phyloP scores from a whole-genome alignment of 768 basidiomycete genomes.

The Cyathus striatus region DNA sequence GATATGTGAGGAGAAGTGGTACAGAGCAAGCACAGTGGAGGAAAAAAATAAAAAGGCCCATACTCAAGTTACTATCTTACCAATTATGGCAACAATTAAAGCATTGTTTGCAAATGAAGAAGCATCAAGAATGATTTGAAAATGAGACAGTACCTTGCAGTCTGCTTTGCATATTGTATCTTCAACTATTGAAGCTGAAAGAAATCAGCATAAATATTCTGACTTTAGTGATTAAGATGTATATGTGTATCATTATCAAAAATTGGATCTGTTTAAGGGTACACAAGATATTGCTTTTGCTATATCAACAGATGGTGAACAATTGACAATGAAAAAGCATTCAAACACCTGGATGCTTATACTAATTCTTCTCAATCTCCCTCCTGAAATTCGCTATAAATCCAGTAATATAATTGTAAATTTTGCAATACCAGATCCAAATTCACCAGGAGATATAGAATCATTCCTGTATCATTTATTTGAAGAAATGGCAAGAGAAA shows the following conservation, averaged over 20 bases:
- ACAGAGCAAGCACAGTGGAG: slow-evolving; percentile 3
- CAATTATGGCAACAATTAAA: slow-evolving; percentile 15
- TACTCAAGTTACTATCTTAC: slow-evolving; percentile 15
- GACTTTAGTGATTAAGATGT: slow-evolving; percentile 18
- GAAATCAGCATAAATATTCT: slow-evolving; percentile 9
- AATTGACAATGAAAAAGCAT: slow-evolving; percentile 19
- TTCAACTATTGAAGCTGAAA: too few species aligned
- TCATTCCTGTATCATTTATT: slow-evolving; percentile 15
- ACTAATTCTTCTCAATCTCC: slow-evolving; percentile 11
- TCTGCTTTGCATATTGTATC: slow-evolving; percentile 12
- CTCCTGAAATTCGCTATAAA: slow-evolving; percentile 10
- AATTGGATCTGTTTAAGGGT: slow-evolving; percentile 16
- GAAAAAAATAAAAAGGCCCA: slow-evolving; percentile 7
- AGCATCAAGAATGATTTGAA: slow-evolving; percentile 12
- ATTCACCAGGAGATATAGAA: slow-evolving; percentile 14
- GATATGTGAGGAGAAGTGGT: slow-evolving; percentile 9
- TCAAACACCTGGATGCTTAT: slow-evolving; percentile 14
- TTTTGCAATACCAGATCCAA: slow-evolving; percentile 14
- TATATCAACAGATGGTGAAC: slow-evolving; percentile 16
- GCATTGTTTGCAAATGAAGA: slow-evolving; percentile 22
- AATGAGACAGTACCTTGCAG: slow-evolving; percentile 16
- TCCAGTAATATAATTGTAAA: slow-evolving; percentile 9
- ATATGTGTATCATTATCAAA: slow-evolving; percentile 13
- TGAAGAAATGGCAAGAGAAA: slow-evolving; percentile 18
- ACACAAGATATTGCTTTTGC: slow-evolving; percentile 8